Evolutionary conservation across 73 alveolate species (phyloP).

Genomic region (Loxodes magnus): DNA sequence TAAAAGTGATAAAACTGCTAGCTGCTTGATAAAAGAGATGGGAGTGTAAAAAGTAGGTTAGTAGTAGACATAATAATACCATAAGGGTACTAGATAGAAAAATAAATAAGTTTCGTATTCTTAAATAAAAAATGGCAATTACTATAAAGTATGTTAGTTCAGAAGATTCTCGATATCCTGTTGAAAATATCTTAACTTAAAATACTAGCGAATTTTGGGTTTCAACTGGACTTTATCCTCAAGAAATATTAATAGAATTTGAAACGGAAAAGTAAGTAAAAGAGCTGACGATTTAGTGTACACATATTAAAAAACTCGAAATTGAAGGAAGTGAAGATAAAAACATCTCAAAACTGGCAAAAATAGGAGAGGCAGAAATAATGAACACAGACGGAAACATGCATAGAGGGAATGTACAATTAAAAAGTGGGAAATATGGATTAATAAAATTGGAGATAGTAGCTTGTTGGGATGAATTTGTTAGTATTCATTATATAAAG

Average conservation of each 20-base stretch:
- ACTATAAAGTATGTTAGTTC: no score
- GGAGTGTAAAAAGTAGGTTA: no score
- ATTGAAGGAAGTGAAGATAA: constrained; percentile 8
- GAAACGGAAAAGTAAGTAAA: not conserved
- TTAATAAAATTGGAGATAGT: not conserved
- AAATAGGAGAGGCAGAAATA: constrained; percentile 12
- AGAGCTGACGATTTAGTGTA: not conserved
- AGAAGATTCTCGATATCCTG: constrained; percentile 2
- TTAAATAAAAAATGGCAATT: no score
- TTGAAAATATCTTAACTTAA: not conserved
- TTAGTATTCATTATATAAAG: not conserved
- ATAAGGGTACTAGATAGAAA: no score
- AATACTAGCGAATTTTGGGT: constrained; percentile 10
- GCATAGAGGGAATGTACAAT: constrained; percentile 6
- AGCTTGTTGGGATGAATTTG: constrained; percentile 11
- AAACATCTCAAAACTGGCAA: not conserved
- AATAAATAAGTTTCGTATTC: no score
- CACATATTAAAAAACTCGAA: constrained; percentile 2
- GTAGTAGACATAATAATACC: no score
- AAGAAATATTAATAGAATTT: not conserved
- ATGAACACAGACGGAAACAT: not conserved
- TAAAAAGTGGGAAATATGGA: not conserved
- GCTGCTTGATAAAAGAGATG: no score
- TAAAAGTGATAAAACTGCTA: no score
- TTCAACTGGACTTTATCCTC: constrained; percentile 15